Percentiles rank a stretch among this genome's conserved stretches.
Conservation (phyloP, 2,329 filamentous ascomycete genomes). For the Hypoxylon sp. region DNA sequence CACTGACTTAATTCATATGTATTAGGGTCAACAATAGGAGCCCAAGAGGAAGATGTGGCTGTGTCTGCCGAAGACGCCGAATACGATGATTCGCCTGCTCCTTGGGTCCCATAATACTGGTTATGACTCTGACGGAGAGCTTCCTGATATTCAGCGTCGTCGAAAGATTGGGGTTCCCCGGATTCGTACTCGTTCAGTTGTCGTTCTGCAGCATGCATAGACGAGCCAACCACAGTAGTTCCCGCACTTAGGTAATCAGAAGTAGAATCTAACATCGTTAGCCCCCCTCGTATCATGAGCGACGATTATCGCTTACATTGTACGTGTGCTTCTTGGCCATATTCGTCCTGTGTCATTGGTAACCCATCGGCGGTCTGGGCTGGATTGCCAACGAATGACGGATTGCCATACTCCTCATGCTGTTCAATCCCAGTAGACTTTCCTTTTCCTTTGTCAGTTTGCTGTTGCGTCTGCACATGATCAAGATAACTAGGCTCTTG, state of each 20-base stretch:
- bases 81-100: slow-evolving; percentile 43
- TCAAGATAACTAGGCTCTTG: slow-evolving; percentile 37
- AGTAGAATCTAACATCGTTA: slow-evolving; percentile 37
- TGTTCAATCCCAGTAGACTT: slow-evolving; percentile 33
- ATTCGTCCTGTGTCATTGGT: slow-evolving; percentile 22
- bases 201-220: slow-evolving; percentile 15
- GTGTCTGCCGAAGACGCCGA: slow-evolving; percentile 38
- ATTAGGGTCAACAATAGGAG: slow-evolving; percentile 43
- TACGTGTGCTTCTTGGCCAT: slow-evolving; percentile 29
- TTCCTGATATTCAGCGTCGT: slow-evolving; percentile 46
- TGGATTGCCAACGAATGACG: slow-evolving; percentile 14
- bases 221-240: slow-evolving; percentile 8
- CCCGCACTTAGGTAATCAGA: slow-evolving; percentile 28
- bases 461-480: slow-evolving; percentile 31
- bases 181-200: slow-evolving; percentile 37
- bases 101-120: slow-evolving; percentile 41
- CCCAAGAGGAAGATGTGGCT: slow-evolving; percentile 37
- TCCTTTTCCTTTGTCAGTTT: slow-evolving; percentile 47
- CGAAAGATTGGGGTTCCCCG: slow-evolving; percentile 21
- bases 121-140: slow-evolving; percentile 45
- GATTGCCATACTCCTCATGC: slow-evolving; percentile 23
- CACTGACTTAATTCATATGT: slow-evolving; percentile 48
- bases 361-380: slow-evolving; percentile 24
- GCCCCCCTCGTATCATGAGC: background rate
- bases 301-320: slow-evolving; percentile 38